Evolutionary conservation across 2,329 filamentous ascomycete species (phyloP).

Genomic region (Sporothrix luriei): DNA sequence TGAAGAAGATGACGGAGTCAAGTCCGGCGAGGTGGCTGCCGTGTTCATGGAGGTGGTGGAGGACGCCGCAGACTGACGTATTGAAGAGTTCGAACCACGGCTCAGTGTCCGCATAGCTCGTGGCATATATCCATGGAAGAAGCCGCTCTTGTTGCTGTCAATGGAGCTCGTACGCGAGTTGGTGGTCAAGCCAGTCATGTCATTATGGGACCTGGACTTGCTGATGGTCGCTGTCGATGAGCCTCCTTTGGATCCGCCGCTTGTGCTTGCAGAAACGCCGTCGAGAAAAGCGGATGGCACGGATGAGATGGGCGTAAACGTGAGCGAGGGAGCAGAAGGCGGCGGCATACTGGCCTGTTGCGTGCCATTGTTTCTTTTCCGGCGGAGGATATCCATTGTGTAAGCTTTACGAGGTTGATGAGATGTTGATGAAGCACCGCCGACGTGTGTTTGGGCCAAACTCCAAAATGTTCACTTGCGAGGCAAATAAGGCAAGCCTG

Average conservation of each 20-base stretch:
- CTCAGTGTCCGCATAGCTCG: conserved; percentile 38
- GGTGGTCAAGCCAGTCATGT: conserved; percentile 30
- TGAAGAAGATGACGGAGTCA: conserved; percentile 27
- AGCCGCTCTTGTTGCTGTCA: conserved; percentile 37
- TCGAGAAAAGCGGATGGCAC: neutral
- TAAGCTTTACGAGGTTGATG: conserved; percentile 1
- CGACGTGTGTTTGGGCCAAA: neutral
- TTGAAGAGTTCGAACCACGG: conserved; percentile 36
- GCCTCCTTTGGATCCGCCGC: neutral
- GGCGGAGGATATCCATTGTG: conserved; percentile 34
- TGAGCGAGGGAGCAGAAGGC: conserved; percentile 26
- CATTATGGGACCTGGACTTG: conserved; percentile 34
- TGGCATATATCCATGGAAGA: conserved; percentile 37
- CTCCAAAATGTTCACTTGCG: neutral
- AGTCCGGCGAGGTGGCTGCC: conserved; percentile 30
- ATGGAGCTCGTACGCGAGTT: conserved; percentile 38
- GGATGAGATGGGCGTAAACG: conserved; percentile 14
- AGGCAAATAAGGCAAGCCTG: neutral
- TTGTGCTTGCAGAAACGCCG: neutral
- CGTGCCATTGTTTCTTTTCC: conserved; percentile 30
- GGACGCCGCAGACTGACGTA: conserved; percentile 27
- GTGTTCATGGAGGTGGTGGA: conserved; percentile 28
- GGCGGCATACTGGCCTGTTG: conserved; percentile 22
- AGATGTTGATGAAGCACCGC: neutral
- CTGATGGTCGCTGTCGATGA: conserved; percentile 18